Conservation (phyloP, 2,329 filamentous ascomycete genomes). For the Hymenoscyphus occultus region DNA sequence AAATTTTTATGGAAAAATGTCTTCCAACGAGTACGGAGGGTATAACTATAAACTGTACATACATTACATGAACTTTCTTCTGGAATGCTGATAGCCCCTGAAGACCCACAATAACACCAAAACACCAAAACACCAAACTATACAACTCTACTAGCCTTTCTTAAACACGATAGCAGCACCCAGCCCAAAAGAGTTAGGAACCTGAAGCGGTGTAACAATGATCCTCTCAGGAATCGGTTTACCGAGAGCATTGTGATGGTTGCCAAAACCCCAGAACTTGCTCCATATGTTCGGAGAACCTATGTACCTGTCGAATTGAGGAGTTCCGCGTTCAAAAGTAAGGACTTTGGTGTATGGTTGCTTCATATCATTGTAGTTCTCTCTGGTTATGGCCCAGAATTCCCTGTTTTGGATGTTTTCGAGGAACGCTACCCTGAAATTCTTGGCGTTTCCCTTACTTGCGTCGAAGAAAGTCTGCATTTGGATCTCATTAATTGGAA, state of each 20-base stretch:
- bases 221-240: not conserved
- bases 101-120: no score
- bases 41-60: no score
- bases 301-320: not conserved
- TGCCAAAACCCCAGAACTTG: not conserved
- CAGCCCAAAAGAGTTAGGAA: no score
- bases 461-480: not conserved
- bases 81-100: no score
- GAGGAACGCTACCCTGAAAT: not conserved
- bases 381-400: not conserved
- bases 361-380: not conserved
- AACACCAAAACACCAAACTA: not conserved
- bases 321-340: not conserved
- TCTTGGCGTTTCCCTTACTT: not conserved
- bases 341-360: not conserved
- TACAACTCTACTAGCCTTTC: not conserved
- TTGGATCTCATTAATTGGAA: not conserved
- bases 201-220: not conserved
- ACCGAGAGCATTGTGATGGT: slow-evolving; percentile 1
- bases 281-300: not conserved
- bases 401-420: not conserved
- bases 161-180: no score
- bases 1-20: no score
- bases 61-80: no score
- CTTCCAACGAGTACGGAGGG: no score